A percentile compares a stretch with the other conserved stretches of the same genome.
phyloP scores from a whole-genome alignment of 306 rosid species.

The Notholithocarpus densiflorus region DNA sequence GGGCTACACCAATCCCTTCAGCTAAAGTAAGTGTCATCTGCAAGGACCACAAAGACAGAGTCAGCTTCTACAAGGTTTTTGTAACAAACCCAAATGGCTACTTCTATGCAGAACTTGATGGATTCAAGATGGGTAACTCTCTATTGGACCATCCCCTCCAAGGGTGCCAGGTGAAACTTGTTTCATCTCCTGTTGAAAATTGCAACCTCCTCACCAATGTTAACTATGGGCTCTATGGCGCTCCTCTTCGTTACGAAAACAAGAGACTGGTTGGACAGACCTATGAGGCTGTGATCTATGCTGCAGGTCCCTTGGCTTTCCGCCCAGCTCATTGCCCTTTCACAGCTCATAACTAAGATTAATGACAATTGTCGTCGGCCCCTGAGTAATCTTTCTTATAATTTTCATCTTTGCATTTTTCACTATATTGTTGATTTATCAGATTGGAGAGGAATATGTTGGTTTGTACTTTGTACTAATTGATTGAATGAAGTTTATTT shows the following conservation, averaged over 20 bases:
- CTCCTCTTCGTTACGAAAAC: slow-evolving; percentile 61
- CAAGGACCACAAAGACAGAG: slow-evolving; percentile 58
- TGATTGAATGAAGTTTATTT: slow-evolving; percentile 20
- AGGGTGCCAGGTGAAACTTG: slow-evolving; percentile 66
- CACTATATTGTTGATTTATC: not conserved
- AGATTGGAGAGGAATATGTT: not conserved
- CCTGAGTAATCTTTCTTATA: slow-evolving; percentile 2
- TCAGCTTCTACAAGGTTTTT: slow-evolving; percentile 70
- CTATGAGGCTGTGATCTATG: slow-evolving; percentile 66
- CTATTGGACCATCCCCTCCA: slow-evolving; percentile 78
- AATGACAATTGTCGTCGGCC: not conserved
- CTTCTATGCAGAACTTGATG: slow-evolving; percentile 65
- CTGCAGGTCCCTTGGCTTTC: slow-evolving; percentile 92
- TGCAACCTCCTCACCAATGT: slow-evolving; percentile 63
- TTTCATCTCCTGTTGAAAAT: slow-evolving; percentile 57
- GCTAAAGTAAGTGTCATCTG: slow-evolving; percentile 85
- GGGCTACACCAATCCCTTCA: slow-evolving; percentile 60
- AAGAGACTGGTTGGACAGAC: slow-evolving; percentile 52
- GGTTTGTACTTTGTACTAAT: slow-evolving; percentile 10
- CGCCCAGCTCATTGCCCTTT: slow-evolving; percentile 56
- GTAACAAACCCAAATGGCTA: slow-evolving; percentile 65
- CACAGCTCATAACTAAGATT: slow-evolving; percentile 29
- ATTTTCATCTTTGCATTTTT: not conserved
- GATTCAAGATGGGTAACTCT: slow-evolving; percentile 39
- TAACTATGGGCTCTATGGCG: slow-evolving; percentile 67